A percentile compares a stretch with the other conserved stretches of the same genome.
phyloP scores from a whole-genome alignment of 2,329 filamentous ascomycete species.

The Thelonectria discophora region DNA sequence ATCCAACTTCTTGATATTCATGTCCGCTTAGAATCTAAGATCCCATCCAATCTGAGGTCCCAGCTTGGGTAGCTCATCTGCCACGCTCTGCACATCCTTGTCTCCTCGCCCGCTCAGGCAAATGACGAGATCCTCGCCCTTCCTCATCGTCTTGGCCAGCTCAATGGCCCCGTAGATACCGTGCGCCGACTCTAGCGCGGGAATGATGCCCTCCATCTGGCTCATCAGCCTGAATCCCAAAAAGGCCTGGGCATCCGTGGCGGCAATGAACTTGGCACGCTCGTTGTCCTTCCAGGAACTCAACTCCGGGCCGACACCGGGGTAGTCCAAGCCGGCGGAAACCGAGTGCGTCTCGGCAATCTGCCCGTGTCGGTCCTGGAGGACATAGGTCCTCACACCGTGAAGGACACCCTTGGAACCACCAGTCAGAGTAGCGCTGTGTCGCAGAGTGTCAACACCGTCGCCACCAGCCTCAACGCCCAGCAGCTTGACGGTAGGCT shows the following conservation, averaged over 20 bases:
- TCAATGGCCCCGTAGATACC: conserved; percentile 90
- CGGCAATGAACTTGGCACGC: conserved; percentile 87
- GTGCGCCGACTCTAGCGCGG: conserved; percentile 92
- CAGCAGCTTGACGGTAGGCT: conserved; percentile 84
- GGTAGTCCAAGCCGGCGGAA: conserved; percentile 95
- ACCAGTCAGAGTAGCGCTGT: conserved; percentile 87
- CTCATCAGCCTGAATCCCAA: conserved; percentile 84
- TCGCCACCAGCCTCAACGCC: conserved; percentile 97
- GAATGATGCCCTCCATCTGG: conserved; percentile 95
- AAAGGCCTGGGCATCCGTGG: conserved; percentile 91
- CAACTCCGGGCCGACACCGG: conserved; percentile 93
- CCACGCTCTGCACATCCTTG: conserved; percentile 98
- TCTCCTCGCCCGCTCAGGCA: conserved; percentile 93
- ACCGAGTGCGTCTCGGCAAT: conserved; percentile 96
- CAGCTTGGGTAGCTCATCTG: conserved; percentile 88
- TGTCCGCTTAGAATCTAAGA: conserved; percentile 63
- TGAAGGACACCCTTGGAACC: conserved; percentile 94
- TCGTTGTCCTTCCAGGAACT: conserved; percentile 90
- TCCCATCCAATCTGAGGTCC: conserved; percentile 88
- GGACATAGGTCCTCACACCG: conserved; percentile 93
- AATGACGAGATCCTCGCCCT: conserved; percentile 90
- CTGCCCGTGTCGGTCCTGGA: conserved; percentile 92
- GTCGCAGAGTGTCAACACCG: conserved; percentile 83
- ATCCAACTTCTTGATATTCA: neutral
- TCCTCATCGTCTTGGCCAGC: conserved; percentile 90